Evolutionary conservation across 495 filamentous ascomycete species (phyloP), one percentile per base, ranked within the genome.

Genomic region (Aspergillus bertholletiae): DNA sequence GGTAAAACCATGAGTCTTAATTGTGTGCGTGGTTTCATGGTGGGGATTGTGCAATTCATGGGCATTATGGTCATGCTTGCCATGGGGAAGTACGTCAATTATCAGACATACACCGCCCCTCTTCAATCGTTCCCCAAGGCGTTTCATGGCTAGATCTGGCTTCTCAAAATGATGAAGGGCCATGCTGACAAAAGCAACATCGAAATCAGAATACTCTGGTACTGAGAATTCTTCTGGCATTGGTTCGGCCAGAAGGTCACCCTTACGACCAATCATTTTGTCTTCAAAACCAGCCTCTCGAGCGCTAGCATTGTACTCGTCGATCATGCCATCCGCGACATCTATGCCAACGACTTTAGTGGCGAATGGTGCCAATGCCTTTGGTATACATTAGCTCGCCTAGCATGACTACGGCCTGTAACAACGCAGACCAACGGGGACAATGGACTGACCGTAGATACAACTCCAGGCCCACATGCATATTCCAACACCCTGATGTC

Each of bases 131-230:
- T 80, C 71, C 20, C 72, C 78, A 13, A 92, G 73, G 22, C 80
- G 67, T 49, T 74, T 69, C 40, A 85, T 67, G 9, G 83, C 81
- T 37, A 79, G 67, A 4, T 68, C 70, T 0, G 85, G 82, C 54
- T 86, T 69, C 46, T 84, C 78, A 55, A 92, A 88, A 61, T 92
- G 88, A 64, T 92, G 88, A 58, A 90, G 78, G 1, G 81, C 88
- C 51, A 83, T 76, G 21, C 87, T 83, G 26, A 90, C 77, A 15
- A 78, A 77, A 5, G 82, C 81, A 26, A 90, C 49, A 57, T 89
- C 85, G 59, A 90, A 88, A 46, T 80, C 63, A 54, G 63, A 74
- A 62, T 78, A 84, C 21, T 81, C 77, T 0, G 81, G 69, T 0
- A 63, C 65, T 3, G 70, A 60, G 20, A 85, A 55, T 5, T 76